Evolutionary conservation across 2,329 filamentous ascomycete species (phyloP).

Genomic region (Hymenoscyphus linearis): DNA sequence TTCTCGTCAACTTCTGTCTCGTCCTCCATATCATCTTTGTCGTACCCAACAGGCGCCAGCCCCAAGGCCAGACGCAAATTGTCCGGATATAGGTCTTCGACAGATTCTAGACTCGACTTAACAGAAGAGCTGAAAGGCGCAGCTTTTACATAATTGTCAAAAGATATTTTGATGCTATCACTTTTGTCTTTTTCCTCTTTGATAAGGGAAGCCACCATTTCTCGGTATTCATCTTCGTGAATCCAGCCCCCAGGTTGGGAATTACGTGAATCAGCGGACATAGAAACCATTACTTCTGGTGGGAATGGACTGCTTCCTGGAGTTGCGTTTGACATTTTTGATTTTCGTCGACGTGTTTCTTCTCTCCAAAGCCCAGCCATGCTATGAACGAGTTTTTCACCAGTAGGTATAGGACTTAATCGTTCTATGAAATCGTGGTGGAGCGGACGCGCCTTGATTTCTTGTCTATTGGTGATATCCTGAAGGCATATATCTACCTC

Average conservation of each 20-base stretch:
- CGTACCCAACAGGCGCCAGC: constrained; percentile 9
- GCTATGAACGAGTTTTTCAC: constrained; percentile 83
- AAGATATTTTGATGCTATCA: constrained; percentile 43
- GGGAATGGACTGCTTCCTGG: constrained; percentile 72
- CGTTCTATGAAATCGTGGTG: constrained; percentile 86
- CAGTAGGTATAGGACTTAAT: constrained; percentile 53
- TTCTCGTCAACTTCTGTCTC: constrained; percentile 56
- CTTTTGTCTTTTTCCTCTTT: constrained; percentile 53
- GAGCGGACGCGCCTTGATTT: constrained; percentile 69
- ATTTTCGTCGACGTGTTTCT: constrained; percentile 74
- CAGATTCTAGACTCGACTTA: constrained; percentile 75
- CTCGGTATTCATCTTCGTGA: constrained; percentile 78
- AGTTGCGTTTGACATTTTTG: constrained; percentile 58
- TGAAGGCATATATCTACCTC: constrained; percentile 88
- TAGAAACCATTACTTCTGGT: constrained; percentile 74
- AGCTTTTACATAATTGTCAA: constrained; percentile 60
- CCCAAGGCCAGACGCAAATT: constrained; percentile 50
- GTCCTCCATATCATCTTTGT: constrained; percentile 8
- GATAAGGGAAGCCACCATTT: constrained; percentile 59
- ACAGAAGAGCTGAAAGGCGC: constrained; percentile 51
- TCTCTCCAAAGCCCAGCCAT: constrained; percentile 93
- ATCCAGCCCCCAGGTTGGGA: constrained; percentile 79
- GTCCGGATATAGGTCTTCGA: constrained; percentile 78
- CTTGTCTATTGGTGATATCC: constrained; percentile 76
- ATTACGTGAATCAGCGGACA: constrained; percentile 77